Conservation (phyloP, 257 asterid genomes). For the Solanum tacnaense region DNA sequence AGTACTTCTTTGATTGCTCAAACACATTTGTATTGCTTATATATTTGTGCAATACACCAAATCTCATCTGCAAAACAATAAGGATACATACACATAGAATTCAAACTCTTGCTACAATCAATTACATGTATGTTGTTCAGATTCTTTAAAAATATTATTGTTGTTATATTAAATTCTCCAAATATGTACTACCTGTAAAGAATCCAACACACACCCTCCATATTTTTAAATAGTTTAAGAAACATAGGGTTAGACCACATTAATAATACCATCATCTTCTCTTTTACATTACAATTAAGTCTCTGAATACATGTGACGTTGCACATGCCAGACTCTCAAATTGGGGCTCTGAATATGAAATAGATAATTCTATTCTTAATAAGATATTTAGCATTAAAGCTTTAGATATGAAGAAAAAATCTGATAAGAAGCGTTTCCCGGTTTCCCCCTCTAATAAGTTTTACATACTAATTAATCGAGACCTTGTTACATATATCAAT, state of each 20-base stretch:
- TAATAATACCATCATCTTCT: background rate
- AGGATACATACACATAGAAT: background rate
- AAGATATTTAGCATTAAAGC: no score
- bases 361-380: background rate
- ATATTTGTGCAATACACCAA: background rate
- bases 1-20: slow-evolving; percentile 55
- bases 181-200: background rate
- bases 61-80: slow-evolving; percentile 30
- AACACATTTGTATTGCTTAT: slow-evolving; percentile 26
- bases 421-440: no score
- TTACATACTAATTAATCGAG: background rate
- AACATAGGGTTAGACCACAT: background rate
- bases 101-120: background rate
- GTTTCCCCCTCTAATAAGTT: background rate
- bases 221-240: background rate
- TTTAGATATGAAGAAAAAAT: no score
- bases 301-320: background rate
- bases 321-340: background rate
- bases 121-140: background rate
- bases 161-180: background rate
- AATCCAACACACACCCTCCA: accelerated
- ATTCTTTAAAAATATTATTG: background rate
- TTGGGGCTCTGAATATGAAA: background rate
- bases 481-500: background rate
- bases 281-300: background rate